Percentiles rank a stretch among this genome's conserved stretches.
phyloP scores from a whole-genome alignment of 1,284 basidiomycete species.

The Trametes polyzona region DNA sequence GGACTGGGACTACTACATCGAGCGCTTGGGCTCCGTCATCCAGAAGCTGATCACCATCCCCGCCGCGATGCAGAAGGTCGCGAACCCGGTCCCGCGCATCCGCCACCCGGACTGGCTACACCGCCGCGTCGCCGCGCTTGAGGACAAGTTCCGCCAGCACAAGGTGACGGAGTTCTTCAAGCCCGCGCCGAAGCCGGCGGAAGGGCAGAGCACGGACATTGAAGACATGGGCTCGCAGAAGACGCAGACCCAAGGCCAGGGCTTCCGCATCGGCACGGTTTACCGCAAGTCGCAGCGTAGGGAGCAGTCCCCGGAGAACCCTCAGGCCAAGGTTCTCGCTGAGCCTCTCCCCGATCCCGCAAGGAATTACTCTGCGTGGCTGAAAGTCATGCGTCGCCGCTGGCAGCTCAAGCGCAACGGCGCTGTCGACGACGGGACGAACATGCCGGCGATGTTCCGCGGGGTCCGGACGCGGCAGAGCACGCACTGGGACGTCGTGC shows the following conservation, averaged over 20 bases:
- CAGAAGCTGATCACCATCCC: slow-evolving; percentile 99
- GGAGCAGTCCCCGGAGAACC: slow-evolving; percentile 42
- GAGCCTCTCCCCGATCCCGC: slow-evolving; percentile 60
- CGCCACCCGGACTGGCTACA: slow-evolving; percentile 98
- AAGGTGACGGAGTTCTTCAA: slow-evolving; percentile 96
- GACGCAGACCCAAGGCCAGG: slow-evolving; percentile 10
- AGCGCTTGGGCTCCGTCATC: slow-evolving; percentile 96
- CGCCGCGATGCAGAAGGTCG: slow-evolving; percentile 96
- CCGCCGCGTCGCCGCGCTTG: slow-evolving; percentile 84
- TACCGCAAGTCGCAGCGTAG: slow-evolving; percentile 51
- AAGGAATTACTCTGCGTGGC: slow-evolving; percentile 78
- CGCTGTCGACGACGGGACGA: slow-evolving; percentile 34
- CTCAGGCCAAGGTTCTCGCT: slow-evolving; percentile 35
- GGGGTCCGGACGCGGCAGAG: slow-evolving; percentile 69
- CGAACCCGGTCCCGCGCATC: slow-evolving; percentile 96
- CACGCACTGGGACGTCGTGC: slow-evolving; percentile 91
- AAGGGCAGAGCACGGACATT: slow-evolving; percentile 54
- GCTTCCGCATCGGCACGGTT: slow-evolving; percentile 58
- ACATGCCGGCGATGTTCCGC: slow-evolving; percentile 82
- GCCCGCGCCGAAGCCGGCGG: slow-evolving; percentile 40
- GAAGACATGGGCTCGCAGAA: slow-evolving; percentile 57
- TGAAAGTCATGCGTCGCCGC: slow-evolving; percentile 77
- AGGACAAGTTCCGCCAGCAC: slow-evolving; percentile 98
- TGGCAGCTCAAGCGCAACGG: slow-evolving; percentile 70
- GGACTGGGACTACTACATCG: slow-evolving; percentile 99